A percentile compares a stretch with the other conserved stretches of the same genome.
These are phyloP conservation scores for Mortierella sp. DNA, from an alignment of 371 early-diverging fungal genomes.

Conservation along the genomic window DNA sequence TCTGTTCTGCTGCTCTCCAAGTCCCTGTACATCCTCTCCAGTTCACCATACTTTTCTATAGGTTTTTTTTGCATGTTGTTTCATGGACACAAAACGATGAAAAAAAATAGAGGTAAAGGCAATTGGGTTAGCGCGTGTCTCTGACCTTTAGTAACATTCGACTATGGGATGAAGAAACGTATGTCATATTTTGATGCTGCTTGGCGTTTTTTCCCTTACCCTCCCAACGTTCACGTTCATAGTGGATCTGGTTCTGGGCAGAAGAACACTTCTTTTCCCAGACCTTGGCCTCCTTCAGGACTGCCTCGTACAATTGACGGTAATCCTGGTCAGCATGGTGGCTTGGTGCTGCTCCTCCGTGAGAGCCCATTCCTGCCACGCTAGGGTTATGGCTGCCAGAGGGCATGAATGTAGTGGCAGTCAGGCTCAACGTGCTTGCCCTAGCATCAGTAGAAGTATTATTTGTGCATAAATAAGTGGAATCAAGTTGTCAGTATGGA, in stretches of 20 bases:
- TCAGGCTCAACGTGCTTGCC: slow-evolving; percentile 45
- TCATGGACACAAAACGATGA: background rate
- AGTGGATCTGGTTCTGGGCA: slow-evolving; percentile 41
- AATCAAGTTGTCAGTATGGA: background rate
- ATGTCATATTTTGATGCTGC: background rate
- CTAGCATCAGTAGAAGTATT: background rate
- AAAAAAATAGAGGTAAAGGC: background rate
- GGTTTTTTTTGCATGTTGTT: background rate
- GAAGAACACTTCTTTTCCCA: slow-evolving; percentile 43
- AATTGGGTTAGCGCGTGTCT: background rate
- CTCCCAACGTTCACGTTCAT: slow-evolving; percentile 53
- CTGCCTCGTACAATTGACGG: slow-evolving; percentile 52
- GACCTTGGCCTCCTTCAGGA: slow-evolving; percentile 56
- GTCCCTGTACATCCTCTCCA: slow-evolving; percentile 24
- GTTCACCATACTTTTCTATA: slow-evolving; percentile 37
- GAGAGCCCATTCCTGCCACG: background rate
- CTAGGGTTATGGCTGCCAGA: slow-evolving; percentile 25
- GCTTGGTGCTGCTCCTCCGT: background rate
- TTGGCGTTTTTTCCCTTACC: slow-evolving; percentile 14
- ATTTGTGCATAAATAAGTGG: too few species aligned
- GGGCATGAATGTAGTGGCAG: slow-evolving; percentile 38
- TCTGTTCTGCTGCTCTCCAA: slow-evolving; percentile 31
- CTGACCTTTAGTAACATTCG: background rate
- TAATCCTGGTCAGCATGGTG: slow-evolving; percentile 31
- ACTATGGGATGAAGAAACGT: background rate